Percentiles rank a stretch among this genome's conserved stretches.
These are phyloP conservation scores for Dipodascus albidus DNA, from an alignment of 805 yeast species.

Conservation along the genomic window DNA sequence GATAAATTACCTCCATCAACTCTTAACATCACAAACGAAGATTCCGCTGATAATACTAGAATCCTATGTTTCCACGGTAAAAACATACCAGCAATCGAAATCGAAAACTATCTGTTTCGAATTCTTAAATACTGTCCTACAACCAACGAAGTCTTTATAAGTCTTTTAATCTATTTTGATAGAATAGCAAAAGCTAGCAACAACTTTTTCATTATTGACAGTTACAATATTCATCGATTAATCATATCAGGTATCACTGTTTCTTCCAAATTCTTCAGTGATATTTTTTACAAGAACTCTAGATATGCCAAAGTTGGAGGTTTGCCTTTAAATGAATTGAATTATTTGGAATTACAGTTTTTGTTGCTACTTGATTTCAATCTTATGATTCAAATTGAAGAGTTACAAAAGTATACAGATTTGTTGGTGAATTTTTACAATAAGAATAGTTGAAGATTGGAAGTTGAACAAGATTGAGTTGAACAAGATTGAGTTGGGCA, in stretches of 20 bases:
- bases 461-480: too few species aligned
- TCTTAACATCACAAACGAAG: constrained; percentile 28
- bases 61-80: constrained; percentile 88
- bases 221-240: constrained; percentile 87
- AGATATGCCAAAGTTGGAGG: constrained; percentile 94
- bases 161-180: constrained; percentile 87
- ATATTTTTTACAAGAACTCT: constrained; percentile 86
- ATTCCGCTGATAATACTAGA: neutral
- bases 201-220: constrained; percentile 78
- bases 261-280: constrained; percentile 88
- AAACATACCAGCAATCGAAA: constrained; percentile 88
- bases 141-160: constrained; percentile 91
- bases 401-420: constrained; percentile 83
- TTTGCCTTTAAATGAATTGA: constrained; percentile 82
- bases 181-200: constrained; percentile 81
- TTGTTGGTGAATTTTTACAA: constrained; percentile 76
- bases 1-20: constrained; percentile 70
- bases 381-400: constrained; percentile 79
- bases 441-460: constrained; percentile 21
- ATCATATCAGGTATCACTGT: constrained; percentile 94
- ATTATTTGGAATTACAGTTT: constrained; percentile 85
- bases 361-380: constrained; percentile 74
- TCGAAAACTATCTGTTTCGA: constrained; percentile 80
- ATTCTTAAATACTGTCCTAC: constrained; percentile 95
- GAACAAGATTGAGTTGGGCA: too few species aligned